Conservation (phyloP, 257 asterid species). For the Coffea eugenioides region DNA sequence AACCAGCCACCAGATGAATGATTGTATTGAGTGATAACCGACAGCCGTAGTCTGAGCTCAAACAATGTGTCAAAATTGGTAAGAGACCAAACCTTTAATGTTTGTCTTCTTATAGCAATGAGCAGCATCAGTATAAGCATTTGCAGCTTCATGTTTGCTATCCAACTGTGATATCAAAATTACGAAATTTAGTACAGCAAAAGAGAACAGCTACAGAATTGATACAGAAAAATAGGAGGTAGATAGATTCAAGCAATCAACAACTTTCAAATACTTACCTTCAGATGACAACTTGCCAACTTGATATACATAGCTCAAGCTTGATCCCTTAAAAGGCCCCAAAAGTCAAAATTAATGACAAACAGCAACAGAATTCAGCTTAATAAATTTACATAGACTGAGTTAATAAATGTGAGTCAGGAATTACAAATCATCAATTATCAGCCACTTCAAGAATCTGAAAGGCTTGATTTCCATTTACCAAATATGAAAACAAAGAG, state of each 20-base stretch:
- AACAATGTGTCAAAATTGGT: neutral
- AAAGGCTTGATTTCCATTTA: neutral
- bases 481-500: neutral
- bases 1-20: neutral
- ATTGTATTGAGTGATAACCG: neutral
- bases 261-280: conserved; percentile 38
- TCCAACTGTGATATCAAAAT: conserved; percentile 54
- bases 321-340: conserved; percentile 67
- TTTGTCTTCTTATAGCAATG: conserved; percentile 83
- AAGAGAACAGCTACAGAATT: neutral
- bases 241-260: conserved; percentile 8
- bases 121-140: conserved; percentile 86
- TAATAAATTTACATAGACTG: neutral
- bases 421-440: neutral
- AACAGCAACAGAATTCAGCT: neutral
- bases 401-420: neutral
- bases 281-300: conserved; percentile 74
- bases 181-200: conserved; percentile 17
- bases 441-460: neutral
- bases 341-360: neutral
- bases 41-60: neutral
- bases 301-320: conserved; percentile 85
- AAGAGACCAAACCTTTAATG: conserved; percentile 45
- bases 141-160: conserved; percentile 95
- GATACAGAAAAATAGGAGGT: neutral